These are phyloP conservation scores for Hevea brasiliensis DNA, from an alignment of 345 rosid species.

Conservation along the genomic window DNA sequence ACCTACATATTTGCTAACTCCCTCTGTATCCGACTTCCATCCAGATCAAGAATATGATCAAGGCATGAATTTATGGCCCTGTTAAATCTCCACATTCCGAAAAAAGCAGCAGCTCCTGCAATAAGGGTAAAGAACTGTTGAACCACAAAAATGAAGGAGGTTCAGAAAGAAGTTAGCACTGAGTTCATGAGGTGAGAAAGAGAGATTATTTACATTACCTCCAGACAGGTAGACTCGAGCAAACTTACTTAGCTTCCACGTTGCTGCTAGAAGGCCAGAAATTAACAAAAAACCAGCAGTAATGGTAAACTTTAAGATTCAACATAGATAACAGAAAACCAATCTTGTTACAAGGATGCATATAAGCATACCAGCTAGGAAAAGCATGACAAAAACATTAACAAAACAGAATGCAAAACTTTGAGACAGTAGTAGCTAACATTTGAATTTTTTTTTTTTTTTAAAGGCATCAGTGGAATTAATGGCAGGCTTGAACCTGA, in stretches of 20 bases:
- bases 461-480: not conserved
- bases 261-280: slow-evolving; percentile 34
- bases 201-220: slow-evolving; percentile 25
- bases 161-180: not conserved
- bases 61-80: slow-evolving; percentile 44
- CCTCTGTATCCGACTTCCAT: slow-evolving; percentile 64
- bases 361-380: not conserved
- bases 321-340: not conserved
- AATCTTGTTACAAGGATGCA: not conserved
- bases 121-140: not conserved
- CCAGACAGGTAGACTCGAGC: slow-evolving; percentile 25
- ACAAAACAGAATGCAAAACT: not conserved
- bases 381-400: not conserved
- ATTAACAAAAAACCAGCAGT: slow-evolving; percentile 11
- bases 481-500: not conserved
- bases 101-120: slow-evolving; percentile 44
- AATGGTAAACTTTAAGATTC: not conserved
- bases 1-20: slow-evolving; percentile 76
- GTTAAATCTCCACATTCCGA: slow-evolving; percentile 38
- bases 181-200: not conserved
- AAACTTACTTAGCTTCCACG: slow-evolving; percentile 38
- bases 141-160: not conserved
- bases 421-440: not conserved
- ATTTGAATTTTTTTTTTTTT: no score
- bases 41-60: slow-evolving; percentile 60